Evolutionary conservation across 306 rosid species (phyloP).

Genomic region (Vicia faba): DNA sequence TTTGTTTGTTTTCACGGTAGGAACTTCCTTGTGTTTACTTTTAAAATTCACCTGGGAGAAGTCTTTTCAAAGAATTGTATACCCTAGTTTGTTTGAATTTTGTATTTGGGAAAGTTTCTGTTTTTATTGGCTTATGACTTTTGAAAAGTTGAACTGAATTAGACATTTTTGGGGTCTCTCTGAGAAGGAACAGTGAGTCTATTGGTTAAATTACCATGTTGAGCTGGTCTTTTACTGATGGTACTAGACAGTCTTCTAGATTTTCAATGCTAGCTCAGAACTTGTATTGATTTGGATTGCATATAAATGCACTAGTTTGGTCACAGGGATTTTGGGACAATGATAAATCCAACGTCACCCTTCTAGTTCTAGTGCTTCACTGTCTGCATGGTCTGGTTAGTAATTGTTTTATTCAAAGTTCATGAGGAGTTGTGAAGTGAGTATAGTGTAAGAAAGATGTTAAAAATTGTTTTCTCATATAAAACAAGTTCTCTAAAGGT

Average conservation of each 20-base stretch:
- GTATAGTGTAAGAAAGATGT: background rate
- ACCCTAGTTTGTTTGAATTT: conserved; percentile 9
- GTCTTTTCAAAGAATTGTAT: conserved; percentile 4
- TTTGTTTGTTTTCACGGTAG: conserved; percentile 25
- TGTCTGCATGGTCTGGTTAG: background rate
- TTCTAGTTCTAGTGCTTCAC: background rate
- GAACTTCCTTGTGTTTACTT: background rate
- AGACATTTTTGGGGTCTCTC: background rate
- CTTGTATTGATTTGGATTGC: background rate
- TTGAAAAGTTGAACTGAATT: background rate
- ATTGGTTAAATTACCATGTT: conserved; percentile 3
- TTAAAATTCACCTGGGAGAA: background rate
- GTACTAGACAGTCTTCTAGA: background rate
- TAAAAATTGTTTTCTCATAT: conserved; percentile 13
- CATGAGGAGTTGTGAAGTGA: background rate
- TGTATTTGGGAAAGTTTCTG: conserved; percentile 1
- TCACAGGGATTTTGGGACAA: background rate
- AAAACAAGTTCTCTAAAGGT: background rate
- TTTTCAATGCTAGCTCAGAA: background rate
- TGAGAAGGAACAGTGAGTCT: background rate
- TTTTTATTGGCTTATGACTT: background rate
- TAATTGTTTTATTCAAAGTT: background rate
- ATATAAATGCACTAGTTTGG: conserved; percentile 11
- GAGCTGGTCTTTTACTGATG: background rate
- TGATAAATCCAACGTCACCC: conserved; percentile 1